Conservation (phyloP, 169 alveolate species). For the Cystoisospora suis region DNA sequence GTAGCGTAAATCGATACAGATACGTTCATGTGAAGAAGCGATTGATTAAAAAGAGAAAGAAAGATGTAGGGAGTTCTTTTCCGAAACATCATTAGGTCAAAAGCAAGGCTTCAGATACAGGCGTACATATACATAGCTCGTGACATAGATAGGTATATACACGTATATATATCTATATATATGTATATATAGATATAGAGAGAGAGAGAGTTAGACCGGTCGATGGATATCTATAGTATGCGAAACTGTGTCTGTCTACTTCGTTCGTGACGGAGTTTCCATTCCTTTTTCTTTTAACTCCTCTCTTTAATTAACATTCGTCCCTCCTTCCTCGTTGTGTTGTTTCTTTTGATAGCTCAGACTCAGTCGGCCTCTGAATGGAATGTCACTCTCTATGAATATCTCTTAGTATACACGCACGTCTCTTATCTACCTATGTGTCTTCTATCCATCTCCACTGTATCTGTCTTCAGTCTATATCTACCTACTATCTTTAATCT, state of each 20-base stretch:
- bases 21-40: background rate
- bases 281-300: background rate
- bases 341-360: too few relatives aligned
- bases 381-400: background rate
- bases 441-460: background rate
- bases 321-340: too few relatives aligned
- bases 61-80: background rate
- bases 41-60: background rate
- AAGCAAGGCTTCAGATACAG: background rate
- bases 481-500: background rate
- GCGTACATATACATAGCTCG: background rate
- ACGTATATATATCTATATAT: background rate
- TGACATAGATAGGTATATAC: background rate
- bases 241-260: too few relatives aligned
- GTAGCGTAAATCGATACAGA: background rate
- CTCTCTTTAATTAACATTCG: too few relatives aligned
- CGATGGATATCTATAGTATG: background rate
- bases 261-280: too few relatives aligned
- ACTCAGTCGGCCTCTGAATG: too few relatives aligned
- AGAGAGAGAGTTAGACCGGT: background rate
- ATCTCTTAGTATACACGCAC: background rate
- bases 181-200: background rate
- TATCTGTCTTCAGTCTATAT: background rate
- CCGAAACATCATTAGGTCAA: too few relatives aligned
- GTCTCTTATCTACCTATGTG: background rate